Conservation (phyloP, 176 grass and related monocot genomes). For the Aechmea fasciata region DNA sequence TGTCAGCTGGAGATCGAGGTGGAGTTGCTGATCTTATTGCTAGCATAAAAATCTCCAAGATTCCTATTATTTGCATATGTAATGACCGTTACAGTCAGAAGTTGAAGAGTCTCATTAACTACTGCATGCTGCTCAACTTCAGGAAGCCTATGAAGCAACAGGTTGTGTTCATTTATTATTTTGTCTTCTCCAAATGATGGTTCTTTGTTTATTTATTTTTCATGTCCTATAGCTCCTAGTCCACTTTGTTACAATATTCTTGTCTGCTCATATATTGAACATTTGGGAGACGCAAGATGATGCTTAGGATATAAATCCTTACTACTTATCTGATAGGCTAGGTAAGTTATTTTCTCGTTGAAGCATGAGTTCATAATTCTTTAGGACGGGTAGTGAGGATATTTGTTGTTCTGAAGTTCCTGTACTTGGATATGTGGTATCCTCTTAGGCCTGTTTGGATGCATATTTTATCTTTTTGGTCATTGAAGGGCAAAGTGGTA, state of each 20-base stretch:
- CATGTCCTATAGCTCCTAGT: neutral
- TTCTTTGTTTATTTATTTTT: neutral
- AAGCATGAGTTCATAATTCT: too few relatives aligned
- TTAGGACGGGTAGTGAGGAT: too few relatives aligned
- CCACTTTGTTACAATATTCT: neutral
- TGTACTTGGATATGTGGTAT: too few relatives aligned
- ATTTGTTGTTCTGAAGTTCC: too few relatives aligned
- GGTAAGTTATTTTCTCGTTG: too few relatives aligned
- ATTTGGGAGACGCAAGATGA: too few relatives aligned
- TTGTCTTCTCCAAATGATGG: neutral
- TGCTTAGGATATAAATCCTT: too few relatives aligned
- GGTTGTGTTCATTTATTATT: conserved; percentile 36
- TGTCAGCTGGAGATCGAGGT: conserved; percentile 99
- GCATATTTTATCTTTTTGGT: too few relatives aligned
- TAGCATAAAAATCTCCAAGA: conserved; percentile 97
- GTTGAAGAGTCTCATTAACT: conserved; percentile 92
- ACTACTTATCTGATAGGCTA: neutral
- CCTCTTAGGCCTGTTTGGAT: too few relatives aligned
- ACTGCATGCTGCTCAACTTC: conserved; percentile 84
- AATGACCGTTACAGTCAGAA: conserved; percentile 99
- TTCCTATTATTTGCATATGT: conserved; percentile 96
- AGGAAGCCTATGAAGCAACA: conserved; percentile 97
- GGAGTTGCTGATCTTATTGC: conserved; percentile 98
- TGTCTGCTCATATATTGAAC: too few relatives aligned
- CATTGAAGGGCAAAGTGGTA: too few relatives aligned